Percentiles rank a stretch among this genome's conserved stretches.
Conservation (phyloP, 1,139 yeast species). For the Lodderomyces orthopsilosis region DNA sequence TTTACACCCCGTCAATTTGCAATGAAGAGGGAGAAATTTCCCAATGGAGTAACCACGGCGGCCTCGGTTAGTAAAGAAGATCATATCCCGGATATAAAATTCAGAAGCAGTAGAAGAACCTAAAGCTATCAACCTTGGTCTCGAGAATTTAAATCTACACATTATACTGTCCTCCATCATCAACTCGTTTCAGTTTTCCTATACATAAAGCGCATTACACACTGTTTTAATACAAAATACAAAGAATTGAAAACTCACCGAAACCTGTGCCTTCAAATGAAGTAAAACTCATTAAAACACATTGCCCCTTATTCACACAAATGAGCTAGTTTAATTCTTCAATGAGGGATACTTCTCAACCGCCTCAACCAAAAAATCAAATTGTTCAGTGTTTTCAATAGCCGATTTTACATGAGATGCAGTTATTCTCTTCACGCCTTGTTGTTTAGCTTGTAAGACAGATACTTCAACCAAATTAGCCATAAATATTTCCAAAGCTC, state of each 20-base stretch:
- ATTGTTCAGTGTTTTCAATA: slow-evolving; percentile 80
- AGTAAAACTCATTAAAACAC: too few species aligned
- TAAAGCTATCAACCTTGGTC: background rate
- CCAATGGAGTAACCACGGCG: background rate
- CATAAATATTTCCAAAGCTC: slow-evolving; percentile 90
- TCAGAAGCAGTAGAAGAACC: background rate
- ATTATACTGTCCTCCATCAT: background rate
- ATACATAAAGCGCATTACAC: background rate
- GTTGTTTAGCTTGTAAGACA: slow-evolving; percentile 69
- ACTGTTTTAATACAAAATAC: background rate
- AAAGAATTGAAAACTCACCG: background rate
- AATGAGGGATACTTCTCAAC: slow-evolving; percentile 58
- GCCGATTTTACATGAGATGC: slow-evolving; percentile 85
- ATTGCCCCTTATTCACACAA: too few species aligned
- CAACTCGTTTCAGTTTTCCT: background rate
- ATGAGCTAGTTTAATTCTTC: slow-evolving; percentile 29
- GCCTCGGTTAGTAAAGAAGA: background rate
- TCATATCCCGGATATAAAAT: background rate
- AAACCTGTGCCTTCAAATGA: too few species aligned
- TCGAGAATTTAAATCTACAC: too few species aligned
- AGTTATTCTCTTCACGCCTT: slow-evolving; percentile 78
- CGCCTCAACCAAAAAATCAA: slow-evolving; percentile 81
- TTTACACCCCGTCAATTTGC: background rate
- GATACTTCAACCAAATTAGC: slow-evolving; percentile 86
- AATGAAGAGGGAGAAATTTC: background rate